Percentiles rank a stretch among this genome's conserved stretches.
Evolutionary conservation across 305 asterid species (phyloP).

Genomic region (Fraxinus albicans): DNA sequence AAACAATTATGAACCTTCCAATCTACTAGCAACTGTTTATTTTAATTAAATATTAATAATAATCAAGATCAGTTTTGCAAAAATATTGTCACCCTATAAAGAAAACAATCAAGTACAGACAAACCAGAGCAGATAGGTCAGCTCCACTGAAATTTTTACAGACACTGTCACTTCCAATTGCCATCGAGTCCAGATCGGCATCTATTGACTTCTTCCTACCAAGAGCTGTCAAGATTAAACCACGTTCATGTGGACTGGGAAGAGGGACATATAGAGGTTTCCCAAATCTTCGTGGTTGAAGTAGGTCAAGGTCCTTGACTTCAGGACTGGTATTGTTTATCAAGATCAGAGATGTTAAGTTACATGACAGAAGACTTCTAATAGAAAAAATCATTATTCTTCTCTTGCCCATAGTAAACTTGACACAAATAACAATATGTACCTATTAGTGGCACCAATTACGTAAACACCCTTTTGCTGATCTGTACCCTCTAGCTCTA

Average conservation of each 20-base stretch:
- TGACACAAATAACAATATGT: neutral
- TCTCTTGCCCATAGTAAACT: neutral
- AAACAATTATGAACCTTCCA: neutral
- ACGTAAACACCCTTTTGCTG: conserved; percentile 68
- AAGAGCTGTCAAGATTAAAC: conserved; percentile 73
- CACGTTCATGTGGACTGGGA: conserved; percentile 77
- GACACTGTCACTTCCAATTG: conserved; percentile 52
- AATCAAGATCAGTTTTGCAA: neutral
- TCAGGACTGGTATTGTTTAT: conserved; percentile 61
- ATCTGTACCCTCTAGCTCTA: conserved; percentile 85
- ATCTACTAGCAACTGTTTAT: neutral
- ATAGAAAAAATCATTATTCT: neutral
- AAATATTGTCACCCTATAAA: neutral
- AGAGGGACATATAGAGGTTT: conserved; percentile 79
- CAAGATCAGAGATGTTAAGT: conserved; percentile 53
- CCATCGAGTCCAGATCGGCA: conserved; percentile 59
- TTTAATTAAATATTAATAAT: no score
- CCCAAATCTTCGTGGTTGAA: conserved; percentile 83
- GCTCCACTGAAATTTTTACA: conserved; percentile 87
- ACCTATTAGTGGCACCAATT: conserved; percentile 96
- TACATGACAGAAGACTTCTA: neutral
- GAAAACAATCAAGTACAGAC: conserved; percentile 15
- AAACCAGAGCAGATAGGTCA: conserved; percentile 70
- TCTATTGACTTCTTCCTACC: conserved; percentile 64
- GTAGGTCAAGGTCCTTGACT: conserved; percentile 68